These are phyloP conservation scores for Clitoria ternatea DNA, from an alignment of 306 rosid species.

Conservation along the genomic window DNA sequence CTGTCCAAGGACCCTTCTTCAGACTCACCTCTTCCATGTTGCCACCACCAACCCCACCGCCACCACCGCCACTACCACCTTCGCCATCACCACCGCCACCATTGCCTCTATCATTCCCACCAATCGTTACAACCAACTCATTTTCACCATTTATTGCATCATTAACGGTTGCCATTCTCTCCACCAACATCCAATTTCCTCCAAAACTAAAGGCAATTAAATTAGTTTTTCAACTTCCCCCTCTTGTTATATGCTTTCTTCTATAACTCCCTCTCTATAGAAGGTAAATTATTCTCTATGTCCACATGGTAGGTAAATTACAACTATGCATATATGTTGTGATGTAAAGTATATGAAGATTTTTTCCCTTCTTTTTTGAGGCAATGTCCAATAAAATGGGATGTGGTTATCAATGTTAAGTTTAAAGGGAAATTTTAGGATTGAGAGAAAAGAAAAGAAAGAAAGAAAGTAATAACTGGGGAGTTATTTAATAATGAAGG, in stretches of 20 bases:
- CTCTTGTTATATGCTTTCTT: neutral
- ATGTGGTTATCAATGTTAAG: neutral
- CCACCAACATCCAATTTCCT: neutral
- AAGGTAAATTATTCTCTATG: neutral
- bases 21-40: slow-evolving; percentile 24
- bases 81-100: neutral
- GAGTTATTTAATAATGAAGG: neutral
- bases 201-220: neutral
- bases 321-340: neutral
- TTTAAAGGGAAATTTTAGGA: too few species aligned
- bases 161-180: slow-evolving; percentile 11
- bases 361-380: too few species aligned
- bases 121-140: neutral
- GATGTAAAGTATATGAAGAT: neutral
- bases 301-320: neutral
- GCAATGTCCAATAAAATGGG: neutral
- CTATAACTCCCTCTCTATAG: neutral
- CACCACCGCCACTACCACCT: neutral
- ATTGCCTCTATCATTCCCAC: neutral
- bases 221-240: neutral
- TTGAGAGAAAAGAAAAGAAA: neutral
- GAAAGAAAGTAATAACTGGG: neutral
- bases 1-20: slow-evolving; percentile 93
- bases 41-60: neutral
- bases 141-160: slow-evolving; percentile 25